Base-by-base conservation (phyloP, 164 flowering plant genomes). In the Macadamia integrifolia region DNA sequence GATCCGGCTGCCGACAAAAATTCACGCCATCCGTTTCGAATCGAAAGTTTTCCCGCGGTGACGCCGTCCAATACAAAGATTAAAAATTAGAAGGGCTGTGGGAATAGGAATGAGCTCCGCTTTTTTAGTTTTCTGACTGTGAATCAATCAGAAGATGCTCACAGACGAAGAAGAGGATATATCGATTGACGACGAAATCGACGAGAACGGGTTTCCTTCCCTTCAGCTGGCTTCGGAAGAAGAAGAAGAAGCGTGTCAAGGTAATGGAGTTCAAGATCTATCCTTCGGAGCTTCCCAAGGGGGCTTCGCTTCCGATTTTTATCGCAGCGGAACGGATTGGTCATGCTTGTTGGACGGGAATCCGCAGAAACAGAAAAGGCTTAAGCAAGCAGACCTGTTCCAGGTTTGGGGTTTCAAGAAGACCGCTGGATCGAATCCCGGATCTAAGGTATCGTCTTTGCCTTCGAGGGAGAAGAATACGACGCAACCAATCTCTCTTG, bases 341-440 rank as follows among this genome's bases (percentile, higher is more conserved):
- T 86, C 86, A 15, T 68, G 73, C 52, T 74, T 86, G 78, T 15
- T 71, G 57, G 49, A n/a, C 52, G 44, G 23, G 67, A 52, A 48
- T 18, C n/a, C 53, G 15, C 30, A 12, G 3, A 61, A 52, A 40
- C n/a, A 29, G 18, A 71, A n/a, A 69, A 79, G 75, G 72, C 74
- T 87, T 56, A 82, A 83, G 60, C 92, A 87, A 60, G 65, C 75
- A 1, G 56, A 81, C 75, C 78, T 86, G 9, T 82, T 88, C 40
- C 84, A 84, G 71, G 60, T 80, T 56, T 88, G 92, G 92, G 88
- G 87, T 0, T 63, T 87, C 13, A 75, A 76, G 62, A 77, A 72
- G 60, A 66, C 71, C 44, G 42, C 63, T 10, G 65, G 23, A 17
- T 30, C 55, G n/a, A 58, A 3, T n/a, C 32, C 64, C 23, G 35